Conservation (phyloP, 176 grass and related monocot genomes). For the Ensete ventricosum region DNA sequence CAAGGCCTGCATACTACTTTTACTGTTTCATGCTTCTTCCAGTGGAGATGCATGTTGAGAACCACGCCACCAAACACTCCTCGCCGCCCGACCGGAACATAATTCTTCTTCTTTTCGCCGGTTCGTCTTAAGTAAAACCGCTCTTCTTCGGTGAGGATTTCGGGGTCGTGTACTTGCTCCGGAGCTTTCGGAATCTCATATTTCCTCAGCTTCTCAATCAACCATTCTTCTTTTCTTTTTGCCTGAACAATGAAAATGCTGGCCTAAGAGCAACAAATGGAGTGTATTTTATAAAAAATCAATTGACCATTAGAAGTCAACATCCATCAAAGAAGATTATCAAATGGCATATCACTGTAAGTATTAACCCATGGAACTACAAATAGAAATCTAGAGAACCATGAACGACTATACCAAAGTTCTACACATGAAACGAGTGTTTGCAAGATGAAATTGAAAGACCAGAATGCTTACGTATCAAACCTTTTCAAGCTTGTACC, state of each 20-base stretch:
- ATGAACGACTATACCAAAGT: not conserved
- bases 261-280: not conserved
- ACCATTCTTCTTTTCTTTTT: constrained; percentile 77
- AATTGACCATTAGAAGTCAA: not conserved
- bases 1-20: constrained; percentile 66
- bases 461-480: not conserved
- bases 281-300: not conserved
- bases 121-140: constrained; percentile 52
- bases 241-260: constrained; percentile 26
- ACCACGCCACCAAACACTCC: constrained; percentile 76
- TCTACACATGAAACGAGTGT: not conserved
- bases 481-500: constrained; percentile 58
- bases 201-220: constrained; percentile 76
- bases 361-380: not conserved
- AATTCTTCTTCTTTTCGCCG: constrained; percentile 68
- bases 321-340: not conserved
- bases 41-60: constrained; percentile 81
- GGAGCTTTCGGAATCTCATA: constrained; percentile 38
- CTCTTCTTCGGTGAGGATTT: constrained; percentile 71
- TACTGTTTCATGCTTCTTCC: constrained; percentile 75
- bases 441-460: not conserved
- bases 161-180: constrained; percentile 43
- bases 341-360: not conserved
- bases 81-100: constrained; percentile 60
- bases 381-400: not conserved